A percentile compares a stretch with the other conserved stretches of the same genome.
Conservation (phyloP, 176 grass and related monocot species). For the Tillandsia fasciculata region DNA sequence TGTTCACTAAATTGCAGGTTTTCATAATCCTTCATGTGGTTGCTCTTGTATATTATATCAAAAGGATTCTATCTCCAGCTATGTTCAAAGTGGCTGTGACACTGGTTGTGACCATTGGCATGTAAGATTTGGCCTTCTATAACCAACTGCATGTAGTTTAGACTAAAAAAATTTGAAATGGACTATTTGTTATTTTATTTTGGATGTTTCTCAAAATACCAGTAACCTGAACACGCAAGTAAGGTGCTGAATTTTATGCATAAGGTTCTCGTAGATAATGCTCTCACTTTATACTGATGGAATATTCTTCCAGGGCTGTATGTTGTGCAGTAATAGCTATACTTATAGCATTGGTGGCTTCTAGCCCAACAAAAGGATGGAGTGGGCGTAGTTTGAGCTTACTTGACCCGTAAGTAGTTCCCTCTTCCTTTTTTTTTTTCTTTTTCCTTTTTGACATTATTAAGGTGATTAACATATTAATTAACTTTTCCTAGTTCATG, state of each 20-base stretch:
- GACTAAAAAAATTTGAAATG: not conserved
- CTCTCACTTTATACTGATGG: not conserved
- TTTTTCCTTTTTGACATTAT: too few species aligned
- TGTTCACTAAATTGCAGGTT: conserved; percentile 46
- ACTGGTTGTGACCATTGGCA: conserved; percentile 73
- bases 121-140: conserved; percentile 45
- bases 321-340: conserved; percentile 80
- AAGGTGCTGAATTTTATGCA: not conserved
- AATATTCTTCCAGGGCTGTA: conserved; percentile 57
- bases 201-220: not conserved
- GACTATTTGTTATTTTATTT: too few species aligned
- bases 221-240: not conserved
- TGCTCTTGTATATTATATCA: conserved; percentile 92
- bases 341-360: conserved; percentile 85
- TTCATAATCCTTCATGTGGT: conserved; percentile 98
- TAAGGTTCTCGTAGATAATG: not conserved
- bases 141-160: conserved; percentile 1
- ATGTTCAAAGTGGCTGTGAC: conserved; percentile 98
- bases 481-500: too few species aligned
- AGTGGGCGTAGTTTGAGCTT: conserved; percentile 98
- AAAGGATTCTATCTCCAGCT: conserved; percentile 82
- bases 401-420: conserved; percentile 86
- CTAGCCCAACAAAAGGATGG: conserved; percentile 99
- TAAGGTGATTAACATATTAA: too few species aligned
- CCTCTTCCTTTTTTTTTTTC: not conserved